Base-by-base conservation (phyloP, 352 stramenopile species). In the Peronospora farinosa region DNA sequence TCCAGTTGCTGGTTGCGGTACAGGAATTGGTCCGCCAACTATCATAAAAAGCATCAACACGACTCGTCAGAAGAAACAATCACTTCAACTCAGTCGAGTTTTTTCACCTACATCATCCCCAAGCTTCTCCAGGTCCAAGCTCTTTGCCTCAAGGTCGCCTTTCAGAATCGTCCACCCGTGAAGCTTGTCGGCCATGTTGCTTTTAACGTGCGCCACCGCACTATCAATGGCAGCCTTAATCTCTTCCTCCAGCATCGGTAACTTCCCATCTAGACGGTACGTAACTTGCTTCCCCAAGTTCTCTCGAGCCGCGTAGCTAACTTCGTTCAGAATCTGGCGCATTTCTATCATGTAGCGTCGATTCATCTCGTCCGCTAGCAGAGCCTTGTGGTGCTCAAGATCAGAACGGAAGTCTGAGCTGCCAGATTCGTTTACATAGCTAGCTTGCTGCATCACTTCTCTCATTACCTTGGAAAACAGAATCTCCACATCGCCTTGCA, bases 261-360 rank as follows among this genome's bases (percentile, higher is more conserved):
- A 57, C 40, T 91, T 88, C 1, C 74, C 77, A 40, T 91, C 74
- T 23, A 91, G 56, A n/a, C 57, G 68, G 12, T 70, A 64, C 35
- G 61, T 64, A 15, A 87, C 54, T 51, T 90, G 76, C 38, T 81
- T 85, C 10, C 57, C 63, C 39, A 91, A 53, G 25, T 87, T 72
- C 46, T 88, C 73, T 13, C 77, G 72, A 17, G 73, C 75, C 4
- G 61, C 65, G 39, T 68, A 88, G 23, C 72, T 78, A 5, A 83
- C 63, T 21, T 91, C 77, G 39, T 71, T 85, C 32, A 91, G 30
- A 40, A 91, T 84, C 28, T 88, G 79, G 0, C 73, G 74, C 47
- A 91, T 82, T 49, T 91, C 79, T 17, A 88, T 68, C 41, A 84
- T 75, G 47, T 91, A 91, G 2, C 77, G 77, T 15, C 79, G 69